phyloP scores from a whole-genome alignment of 1,284 basidiomycete species.

The Mycosarcoma maydis region DNA sequence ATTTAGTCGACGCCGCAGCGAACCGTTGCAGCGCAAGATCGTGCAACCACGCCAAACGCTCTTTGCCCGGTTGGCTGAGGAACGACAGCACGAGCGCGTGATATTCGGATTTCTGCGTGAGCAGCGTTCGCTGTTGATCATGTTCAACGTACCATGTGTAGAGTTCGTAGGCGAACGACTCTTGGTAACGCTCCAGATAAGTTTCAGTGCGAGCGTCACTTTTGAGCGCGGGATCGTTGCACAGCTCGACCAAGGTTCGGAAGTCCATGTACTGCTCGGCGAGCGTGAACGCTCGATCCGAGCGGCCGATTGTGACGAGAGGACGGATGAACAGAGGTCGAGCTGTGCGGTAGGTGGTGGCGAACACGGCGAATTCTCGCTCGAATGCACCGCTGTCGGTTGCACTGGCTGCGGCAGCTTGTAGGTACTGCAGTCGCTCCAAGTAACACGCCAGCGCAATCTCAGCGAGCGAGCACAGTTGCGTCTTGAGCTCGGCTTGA shows the following conservation, averaged over 20 bases:
- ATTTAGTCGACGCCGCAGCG: slow-evolving; percentile 74
- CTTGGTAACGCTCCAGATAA: slow-evolving; percentile 83
- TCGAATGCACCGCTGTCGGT: slow-evolving; percentile 18
- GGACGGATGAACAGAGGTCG: slow-evolving; percentile 80
- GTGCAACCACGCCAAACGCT: slow-evolving; percentile 83
- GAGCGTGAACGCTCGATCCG: slow-evolving; percentile 78
- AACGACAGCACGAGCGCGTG: slow-evolving; percentile 77
- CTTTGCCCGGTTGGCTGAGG: slow-evolving; percentile 75
- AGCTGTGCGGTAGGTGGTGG: slow-evolving; percentile 75
- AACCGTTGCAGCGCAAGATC: slow-evolving; percentile 79
- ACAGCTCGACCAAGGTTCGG: slow-evolving; percentile 80
- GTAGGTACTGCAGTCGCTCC: slow-evolving; percentile 67
- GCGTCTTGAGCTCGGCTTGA: slow-evolving; percentile 70
- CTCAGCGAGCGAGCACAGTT: slow-evolving; percentile 76
- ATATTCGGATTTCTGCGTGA: slow-evolving; percentile 77
- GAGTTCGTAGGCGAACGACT: slow-evolving; percentile 85
- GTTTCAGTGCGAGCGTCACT: slow-evolving; percentile 68
- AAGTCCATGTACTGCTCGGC: slow-evolving; percentile 88
- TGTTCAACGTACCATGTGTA: slow-evolving; percentile 76
- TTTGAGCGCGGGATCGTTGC: slow-evolving; percentile 71
- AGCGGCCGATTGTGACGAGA: slow-evolving; percentile 77
- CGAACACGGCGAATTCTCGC: slow-evolving; percentile 73
- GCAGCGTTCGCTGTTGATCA: slow-evolving; percentile 77
- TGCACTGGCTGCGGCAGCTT: slow-evolving; percentile 29
- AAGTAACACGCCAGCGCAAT: slow-evolving; percentile 66